A percentile compares a stretch with the other conserved stretches of the same genome.
phyloP scores from a whole-genome alignment of 805 yeast species.

The Dipodascopsis uninucleata region DNA sequence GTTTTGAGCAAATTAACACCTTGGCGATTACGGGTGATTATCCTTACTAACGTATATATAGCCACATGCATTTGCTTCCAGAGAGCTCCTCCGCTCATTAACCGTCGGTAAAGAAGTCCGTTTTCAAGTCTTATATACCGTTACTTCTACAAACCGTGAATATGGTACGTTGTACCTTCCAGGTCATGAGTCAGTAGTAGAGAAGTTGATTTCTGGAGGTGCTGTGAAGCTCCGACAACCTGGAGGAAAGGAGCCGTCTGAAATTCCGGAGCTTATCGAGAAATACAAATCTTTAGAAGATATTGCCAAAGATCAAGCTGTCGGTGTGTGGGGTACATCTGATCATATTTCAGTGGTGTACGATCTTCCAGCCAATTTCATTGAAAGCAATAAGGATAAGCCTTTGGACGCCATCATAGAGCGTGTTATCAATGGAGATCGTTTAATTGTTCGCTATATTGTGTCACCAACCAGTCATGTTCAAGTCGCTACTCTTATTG shows the following conservation, averaged over 20 bases:
- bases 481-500: slow-evolving; percentile 58
- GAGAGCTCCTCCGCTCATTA: slow-evolving; percentile 59
- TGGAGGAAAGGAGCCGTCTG: slow-evolving; percentile 31
- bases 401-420: slow-evolving; percentile 64
- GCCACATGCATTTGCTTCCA: slow-evolving; percentile 51
- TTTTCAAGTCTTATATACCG: slow-evolving; percentile 55
- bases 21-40: background rate
- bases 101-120: slow-evolving; percentile 61
- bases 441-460: slow-evolving; percentile 59
- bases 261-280: slow-evolving; percentile 13
- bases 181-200: slow-evolving; percentile 55
- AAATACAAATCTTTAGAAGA: slow-evolving; percentile 41
- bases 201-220: slow-evolving; percentile 55
- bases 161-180: slow-evolving; percentile 72
- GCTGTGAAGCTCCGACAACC: slow-evolving; percentile 59
- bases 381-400: slow-evolving; percentile 39
- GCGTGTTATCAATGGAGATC: slow-evolving; percentile 73
- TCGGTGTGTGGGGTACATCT: slow-evolving; percentile 53
- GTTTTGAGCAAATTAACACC: slow-evolving; percentile 16
- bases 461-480: slow-evolving; percentile 50
- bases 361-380: slow-evolving; percentile 37
- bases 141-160: slow-evolving; percentile 48
- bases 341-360: slow-evolving; percentile 9
- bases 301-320: slow-evolving; percentile 48
- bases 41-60: slow-evolving; percentile 41